Base-by-base conservation (phyloP, 768 basidiomycete genomes). In the Podaxis rugospora region DNA sequence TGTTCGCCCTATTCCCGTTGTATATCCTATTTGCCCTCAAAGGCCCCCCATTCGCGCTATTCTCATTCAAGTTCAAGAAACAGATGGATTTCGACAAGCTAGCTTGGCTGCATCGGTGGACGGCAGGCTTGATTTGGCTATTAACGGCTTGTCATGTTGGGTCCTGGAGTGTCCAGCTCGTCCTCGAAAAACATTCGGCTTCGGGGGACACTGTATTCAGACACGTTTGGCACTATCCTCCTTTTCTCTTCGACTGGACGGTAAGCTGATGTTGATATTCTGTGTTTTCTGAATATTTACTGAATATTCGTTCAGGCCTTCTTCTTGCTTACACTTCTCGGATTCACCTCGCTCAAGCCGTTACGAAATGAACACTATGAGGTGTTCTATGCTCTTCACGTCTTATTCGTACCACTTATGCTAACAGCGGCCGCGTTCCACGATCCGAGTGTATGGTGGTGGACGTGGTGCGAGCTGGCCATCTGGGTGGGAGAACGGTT, bases 41-140 rank as follows among this genome's bases (percentile, higher is more conserved):
- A 69, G 80, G 80, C 32, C 81, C 85, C 10, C 88, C 90, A 0
- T 87, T 90, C 66, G 89, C 90, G 59, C 66, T 91, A 52, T 83
- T 91, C 65, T 51, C 44, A 5, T 54, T 21, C 83, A 91, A 51
- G 71, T 86, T 56, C 80, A 75, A 84, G 60, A 80, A 81, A 42
- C 84, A 89, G 57, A 65, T 90, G n/a, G 81, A 84, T 66, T 88
- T 88, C 66, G 90, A 93, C 76, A 90, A 90, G 68, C 81, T 92
- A 9, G 80, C 84, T 4, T 79, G 84, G 72, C 74, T 91, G 5
- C 91, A 92, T 70, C 81, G 83, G 27, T 89, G 89, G 85, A 74
- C 82, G 3, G 91, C 87, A 1, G 77, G 89, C 55, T 72, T 92
- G 46, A 79, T 91, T 21, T 93, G 88, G 85, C 69, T 84, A 51